Evolutionary conservation across 2,329 filamentous ascomycete genomes (phyloP), one percentile per base, ranked within the genome.

Genomic region (Ophiognomonia clavigignenti-juglandacearum): DNA sequence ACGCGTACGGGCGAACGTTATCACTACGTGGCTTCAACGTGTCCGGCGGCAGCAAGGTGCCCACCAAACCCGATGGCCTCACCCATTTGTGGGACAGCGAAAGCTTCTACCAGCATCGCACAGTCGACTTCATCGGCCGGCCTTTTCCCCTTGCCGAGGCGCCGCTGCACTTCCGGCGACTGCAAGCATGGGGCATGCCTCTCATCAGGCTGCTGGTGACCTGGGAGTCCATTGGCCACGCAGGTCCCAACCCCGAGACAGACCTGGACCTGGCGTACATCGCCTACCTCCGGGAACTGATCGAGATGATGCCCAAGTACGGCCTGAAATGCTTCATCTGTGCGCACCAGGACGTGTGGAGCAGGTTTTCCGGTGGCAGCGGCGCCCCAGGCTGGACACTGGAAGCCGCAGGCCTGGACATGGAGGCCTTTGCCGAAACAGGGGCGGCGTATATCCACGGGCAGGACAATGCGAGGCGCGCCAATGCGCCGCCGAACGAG

Each of bases 291-390:
- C 59, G 61, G 10, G 52, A 57, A 20, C 60, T 70, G 16, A 53
- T 70, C 4, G 58, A 63, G 26, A 48, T 67, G 44, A 70, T 70
- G 59, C 61, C 66, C 0, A 48, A 53, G 34, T 66, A 65, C 39
- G 67, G 68, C 19, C 57, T 70, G 37, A 64, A 64, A 46, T 68
- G 67, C 52, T 70, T 70, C 48, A 45, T 70, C n/a, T 69, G 68
- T 48, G 67, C 65, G 0, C 67, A 70, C 19, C 67, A 70, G 51
- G 67, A 70, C 36, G 66, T 69, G 10, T 70, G 67, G 68, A 69
- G 66, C 38, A 58, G 67, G 5, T 69, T 65, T 47, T 68, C 66
- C 24, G 67, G 67, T 9, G 67, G 67, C 0, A 70, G 67, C 36
- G 67, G 67, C 39, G 67, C 67, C 4, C 67, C 67, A 0, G 61